phyloP scores from a whole-genome alignment of 169 alveolate genomes.

The Theileria orientalis region DNA sequence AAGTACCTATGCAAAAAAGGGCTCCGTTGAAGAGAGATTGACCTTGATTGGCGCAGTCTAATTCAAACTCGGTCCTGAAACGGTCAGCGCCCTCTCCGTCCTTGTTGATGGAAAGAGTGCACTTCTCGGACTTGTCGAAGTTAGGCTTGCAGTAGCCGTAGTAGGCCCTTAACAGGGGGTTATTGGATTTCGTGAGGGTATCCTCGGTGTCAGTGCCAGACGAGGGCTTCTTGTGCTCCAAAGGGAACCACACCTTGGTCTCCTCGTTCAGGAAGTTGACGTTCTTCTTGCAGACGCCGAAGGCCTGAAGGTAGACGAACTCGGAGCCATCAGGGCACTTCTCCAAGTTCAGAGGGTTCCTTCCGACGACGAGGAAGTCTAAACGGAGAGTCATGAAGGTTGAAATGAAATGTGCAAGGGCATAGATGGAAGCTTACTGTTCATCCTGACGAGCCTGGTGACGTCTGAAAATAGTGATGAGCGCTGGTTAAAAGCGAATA shows the following conservation, averaged over 20 bases:
- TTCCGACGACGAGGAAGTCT: conserved; percentile 13
- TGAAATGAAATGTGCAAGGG: too few species aligned
- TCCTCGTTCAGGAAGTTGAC: neutral
- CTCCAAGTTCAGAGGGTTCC: conserved; percentile 1
- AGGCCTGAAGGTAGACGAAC: conserved; percentile 30
- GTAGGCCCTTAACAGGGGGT: conserved; percentile 12
- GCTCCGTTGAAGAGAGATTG: conserved; percentile 35
- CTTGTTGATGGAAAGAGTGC: conserved; percentile 32
- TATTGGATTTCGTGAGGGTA: neutral
- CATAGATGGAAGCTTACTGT: conserved; percentile 3
- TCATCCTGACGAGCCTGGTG: conserved; percentile 6
- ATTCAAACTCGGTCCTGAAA: conserved; percentile 15
- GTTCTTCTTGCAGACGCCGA: conserved; percentile 32
- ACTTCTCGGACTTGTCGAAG: conserved; percentile 13
- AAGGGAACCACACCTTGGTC: conserved; percentile 3
- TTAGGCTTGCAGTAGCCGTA: conserved; percentile 14
- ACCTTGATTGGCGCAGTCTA: conserved; percentile 16
- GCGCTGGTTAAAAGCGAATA: neutral
- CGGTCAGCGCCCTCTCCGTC: conserved; percentile 18
- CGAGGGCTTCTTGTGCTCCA: neutral
- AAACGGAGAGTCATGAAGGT: neutral
- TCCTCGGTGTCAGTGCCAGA: neutral
- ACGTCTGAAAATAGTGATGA: neutral
- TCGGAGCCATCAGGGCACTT: conserved; percentile 26
- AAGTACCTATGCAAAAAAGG: conserved; percentile 40